Evolutionary conservation across 2,329 filamentous ascomycete species (phyloP).

Genomic region (Achaetomium macrosporum): DNA sequence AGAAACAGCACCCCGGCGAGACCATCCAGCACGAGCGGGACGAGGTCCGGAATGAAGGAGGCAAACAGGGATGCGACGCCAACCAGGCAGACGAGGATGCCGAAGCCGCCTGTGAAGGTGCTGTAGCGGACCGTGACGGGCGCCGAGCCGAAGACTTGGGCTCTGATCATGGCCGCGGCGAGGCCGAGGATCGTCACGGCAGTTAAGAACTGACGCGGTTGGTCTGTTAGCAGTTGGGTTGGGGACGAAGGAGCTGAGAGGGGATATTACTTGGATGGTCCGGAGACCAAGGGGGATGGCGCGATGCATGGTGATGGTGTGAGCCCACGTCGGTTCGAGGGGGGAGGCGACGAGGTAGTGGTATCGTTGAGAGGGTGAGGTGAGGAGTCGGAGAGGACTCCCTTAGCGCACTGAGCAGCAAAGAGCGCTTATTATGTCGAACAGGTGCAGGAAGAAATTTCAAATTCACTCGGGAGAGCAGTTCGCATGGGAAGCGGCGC

Average conservation of each 20-base stretch:
- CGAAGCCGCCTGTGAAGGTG: slow-evolving; percentile 21
- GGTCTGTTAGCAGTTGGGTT: not conserved
- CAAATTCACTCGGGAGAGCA: too few species aligned
- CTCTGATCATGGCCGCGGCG: slow-evolving; percentile 15
- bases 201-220: slow-evolving; percentile 15
- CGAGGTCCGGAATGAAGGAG: slow-evolving; percentile 9
- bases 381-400: too few species aligned
- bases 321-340: not conserved
- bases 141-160: slow-evolving; percentile 12
- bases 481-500: too few species aligned
- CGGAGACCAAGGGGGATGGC: slow-evolving; percentile 16
- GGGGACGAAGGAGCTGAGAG: not conserved
- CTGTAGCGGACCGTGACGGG: slow-evolving; percentile 22
- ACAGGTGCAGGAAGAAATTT: too few species aligned
- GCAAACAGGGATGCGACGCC: slow-evolving; percentile 10
- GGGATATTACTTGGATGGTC: slow-evolving; percentile 13
- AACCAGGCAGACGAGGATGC: slow-evolving; percentile 15
- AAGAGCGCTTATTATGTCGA: too few species aligned
- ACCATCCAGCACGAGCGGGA: slow-evolving; percentile 16
- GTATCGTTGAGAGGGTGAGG: too few species aligned
- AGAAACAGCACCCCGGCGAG: slow-evolving; percentile 16
- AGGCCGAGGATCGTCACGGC: slow-evolving; percentile 16
- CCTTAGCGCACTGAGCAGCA: too few species aligned
- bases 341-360: too few species aligned
- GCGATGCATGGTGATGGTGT: slow-evolving; percentile 5